A percentile compares a stretch with the other conserved stretches of the same genome.
Conservation (phyloP, 2,329 filamentous ascomycete genomes). For the Thelonectria rubi region DNA sequence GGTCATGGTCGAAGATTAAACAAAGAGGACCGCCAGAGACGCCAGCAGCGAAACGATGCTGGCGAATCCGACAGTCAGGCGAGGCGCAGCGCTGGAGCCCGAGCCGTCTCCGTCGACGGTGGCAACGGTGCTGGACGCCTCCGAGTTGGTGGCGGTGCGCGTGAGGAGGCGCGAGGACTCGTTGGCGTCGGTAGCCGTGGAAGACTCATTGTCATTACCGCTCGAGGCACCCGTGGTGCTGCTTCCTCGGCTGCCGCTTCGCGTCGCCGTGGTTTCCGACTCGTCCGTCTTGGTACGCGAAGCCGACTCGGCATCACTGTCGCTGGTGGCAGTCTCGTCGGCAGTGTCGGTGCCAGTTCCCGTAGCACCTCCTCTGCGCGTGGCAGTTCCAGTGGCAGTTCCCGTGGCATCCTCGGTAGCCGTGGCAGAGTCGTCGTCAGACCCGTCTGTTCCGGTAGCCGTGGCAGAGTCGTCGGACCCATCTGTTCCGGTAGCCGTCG, state of each 20-base stretch:
- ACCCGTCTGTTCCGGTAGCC: not conserved
- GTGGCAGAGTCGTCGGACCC: not conserved
- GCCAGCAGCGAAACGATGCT: conserved; percentile 33
- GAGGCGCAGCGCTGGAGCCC: conserved; percentile 30
- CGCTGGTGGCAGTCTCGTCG: not conserved
- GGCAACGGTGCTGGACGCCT: conserved; percentile 23
- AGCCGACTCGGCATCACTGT: not conserved
- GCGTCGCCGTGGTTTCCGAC: not conserved
- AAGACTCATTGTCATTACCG: not conserved
- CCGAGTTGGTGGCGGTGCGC: conserved; percentile 30
- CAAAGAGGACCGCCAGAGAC: conserved; percentile 33
- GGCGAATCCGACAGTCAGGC: conserved; percentile 30
- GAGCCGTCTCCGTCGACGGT: conserved; percentile 20
- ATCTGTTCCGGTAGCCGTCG: not conserved
- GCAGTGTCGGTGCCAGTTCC: not conserved
- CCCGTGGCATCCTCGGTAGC: conserved; percentile 2
- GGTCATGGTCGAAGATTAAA: conserved; percentile 31
- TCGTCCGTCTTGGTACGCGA: not conserved
- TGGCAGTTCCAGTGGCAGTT: conserved; percentile 1
- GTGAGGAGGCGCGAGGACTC: conserved; percentile 29
- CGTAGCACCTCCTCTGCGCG: not conserved
- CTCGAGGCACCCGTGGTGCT: not conserved
- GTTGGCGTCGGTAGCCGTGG: not conserved
- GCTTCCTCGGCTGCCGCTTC: not conserved
- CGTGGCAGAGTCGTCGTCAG: not conserved